These are phyloP conservation scores for Beauveria pseudobassiana DNA, from an alignment of 2,329 filamentous ascomycete species.

Conservation along the genomic window DNA sequence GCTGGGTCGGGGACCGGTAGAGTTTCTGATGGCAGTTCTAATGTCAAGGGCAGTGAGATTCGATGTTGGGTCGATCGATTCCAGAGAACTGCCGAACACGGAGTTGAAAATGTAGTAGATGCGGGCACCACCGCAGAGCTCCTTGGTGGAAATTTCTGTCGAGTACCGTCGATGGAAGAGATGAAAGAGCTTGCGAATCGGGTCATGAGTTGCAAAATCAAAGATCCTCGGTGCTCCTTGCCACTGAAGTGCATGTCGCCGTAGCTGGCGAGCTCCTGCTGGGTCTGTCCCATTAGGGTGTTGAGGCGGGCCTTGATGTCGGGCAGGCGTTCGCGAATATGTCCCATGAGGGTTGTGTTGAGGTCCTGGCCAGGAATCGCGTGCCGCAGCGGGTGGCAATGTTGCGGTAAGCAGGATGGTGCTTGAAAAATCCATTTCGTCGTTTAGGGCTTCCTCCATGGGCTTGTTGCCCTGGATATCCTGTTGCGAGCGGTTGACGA, in stretches of 20 bases:
- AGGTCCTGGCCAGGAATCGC: constrained; percentile 91
- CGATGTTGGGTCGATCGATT: constrained; percentile 91
- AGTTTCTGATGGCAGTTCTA: constrained; percentile 94
- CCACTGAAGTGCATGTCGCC: constrained; percentile 96
- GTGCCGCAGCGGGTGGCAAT: constrained; percentile 92
- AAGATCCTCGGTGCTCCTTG: constrained; percentile 89
- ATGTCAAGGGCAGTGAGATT: constrained; percentile 95
- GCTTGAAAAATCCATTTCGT: constrained; percentile 94
- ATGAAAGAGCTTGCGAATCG: constrained; percentile 97
- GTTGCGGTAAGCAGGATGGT: constrained; percentile 94
- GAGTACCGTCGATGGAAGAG: constrained; percentile 98
- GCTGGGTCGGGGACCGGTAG: constrained; percentile 88
- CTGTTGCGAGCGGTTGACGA: constrained; percentile 96
- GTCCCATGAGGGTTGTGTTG: constrained; percentile 89
- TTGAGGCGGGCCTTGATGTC: constrained; percentile 98
- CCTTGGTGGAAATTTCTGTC: constrained; percentile 97
- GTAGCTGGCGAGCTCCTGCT: constrained; percentile 96
- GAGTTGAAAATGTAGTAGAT: constrained; percentile 99
- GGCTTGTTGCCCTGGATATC: constrained; percentile 95
- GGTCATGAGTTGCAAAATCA: constrained; percentile 96
- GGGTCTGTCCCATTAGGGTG: constrained; percentile 98
- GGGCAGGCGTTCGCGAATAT: constrained; percentile 90
- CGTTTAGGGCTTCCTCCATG: constrained; percentile 83
- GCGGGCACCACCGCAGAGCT: constrained; percentile 85
- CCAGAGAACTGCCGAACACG: constrained; percentile 92